Conservation (phyloP, 345 rosid genomes). For the Gynandropsis gynandra region DNA sequence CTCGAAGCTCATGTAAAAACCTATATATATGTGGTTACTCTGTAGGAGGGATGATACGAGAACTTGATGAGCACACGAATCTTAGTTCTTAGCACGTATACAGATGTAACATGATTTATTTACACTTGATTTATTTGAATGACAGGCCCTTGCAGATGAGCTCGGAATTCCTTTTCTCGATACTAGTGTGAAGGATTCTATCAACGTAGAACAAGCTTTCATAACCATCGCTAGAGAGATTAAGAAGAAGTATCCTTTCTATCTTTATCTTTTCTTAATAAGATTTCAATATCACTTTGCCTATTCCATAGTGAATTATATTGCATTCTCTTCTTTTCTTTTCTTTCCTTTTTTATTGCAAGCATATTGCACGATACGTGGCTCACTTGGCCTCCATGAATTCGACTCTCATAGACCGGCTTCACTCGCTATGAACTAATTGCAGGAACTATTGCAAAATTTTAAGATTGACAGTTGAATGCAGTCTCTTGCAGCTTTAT, state of each 20-base stretch:
- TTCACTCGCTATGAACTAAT: background rate
- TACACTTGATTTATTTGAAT: too few species aligned
- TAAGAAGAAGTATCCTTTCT: constrained; percentile 37
- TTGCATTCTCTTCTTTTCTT: background rate
- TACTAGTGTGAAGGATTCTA: constrained; percentile 58
- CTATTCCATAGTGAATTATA: background rate
- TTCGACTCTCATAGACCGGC: background rate
- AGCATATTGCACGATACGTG: background rate
- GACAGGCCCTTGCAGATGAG: constrained; percentile 61
- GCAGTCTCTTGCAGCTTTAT: background rate
- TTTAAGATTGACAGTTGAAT: too few species aligned
- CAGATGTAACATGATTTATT: too few species aligned
- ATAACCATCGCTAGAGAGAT: constrained; percentile 55
- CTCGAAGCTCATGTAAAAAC: too few species aligned
- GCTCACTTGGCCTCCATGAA: background rate
- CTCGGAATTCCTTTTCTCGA: constrained; percentile 59
- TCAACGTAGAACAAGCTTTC: constrained; percentile 64
- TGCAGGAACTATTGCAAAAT: too few species aligned
- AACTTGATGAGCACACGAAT: too few species aligned
- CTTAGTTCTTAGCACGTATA: too few species aligned
- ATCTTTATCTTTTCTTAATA: background rate
- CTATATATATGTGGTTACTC: too few species aligned
- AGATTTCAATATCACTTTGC: background rate
- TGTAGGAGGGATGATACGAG: too few species aligned
- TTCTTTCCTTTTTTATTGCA: background rate